Percentiles rank a stretch among this genome's conserved stretches.
Evolutionary conservation across 2,329 filamentous ascomycete genomes (phyloP).

Genomic region (Fonsecaea pugnacius): DNA sequence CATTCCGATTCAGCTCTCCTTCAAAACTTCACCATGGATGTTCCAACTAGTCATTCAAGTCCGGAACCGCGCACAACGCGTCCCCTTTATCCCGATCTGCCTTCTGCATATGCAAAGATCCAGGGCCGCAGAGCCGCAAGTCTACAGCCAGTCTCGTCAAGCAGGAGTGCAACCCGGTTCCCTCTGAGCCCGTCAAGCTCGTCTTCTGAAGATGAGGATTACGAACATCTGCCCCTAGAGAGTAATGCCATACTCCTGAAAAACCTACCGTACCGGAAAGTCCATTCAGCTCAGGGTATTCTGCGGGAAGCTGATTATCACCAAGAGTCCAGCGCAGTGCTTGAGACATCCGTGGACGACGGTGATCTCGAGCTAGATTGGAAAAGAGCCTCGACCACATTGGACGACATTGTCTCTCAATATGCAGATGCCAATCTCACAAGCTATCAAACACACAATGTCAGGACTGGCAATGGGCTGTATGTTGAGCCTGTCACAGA

Average conservation of each 20-base stretch:
- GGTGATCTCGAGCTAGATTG: neutral
- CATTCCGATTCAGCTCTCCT: slow-evolving; percentile 26
- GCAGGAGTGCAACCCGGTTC: slow-evolving; percentile 20
- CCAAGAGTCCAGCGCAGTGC: slow-evolving; percentile 31
- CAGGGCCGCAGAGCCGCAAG: slow-evolving; percentile 22
- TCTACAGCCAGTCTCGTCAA: slow-evolving; percentile 6
- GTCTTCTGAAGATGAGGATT: slow-evolving; percentile 24
- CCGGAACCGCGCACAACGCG: slow-evolving; percentile 16
- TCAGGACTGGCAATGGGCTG: neutral
- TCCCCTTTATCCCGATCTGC: slow-evolving; percentile 27
- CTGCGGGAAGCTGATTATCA: slow-evolving; percentile 26
- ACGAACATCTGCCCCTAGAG: neutral
- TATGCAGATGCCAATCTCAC: slow-evolving; percentile 19
- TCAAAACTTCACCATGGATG: slow-evolving; percentile 14
- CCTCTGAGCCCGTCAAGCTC: slow-evolving; percentile 27
- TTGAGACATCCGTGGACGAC: slow-evolving; percentile 23
- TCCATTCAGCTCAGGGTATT: slow-evolving; percentile 26
- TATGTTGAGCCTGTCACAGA: neutral
- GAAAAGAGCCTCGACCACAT: slow-evolving; percentile 17
- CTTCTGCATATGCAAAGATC: slow-evolving; percentile 29
- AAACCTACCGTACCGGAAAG: slow-evolving; percentile 19
- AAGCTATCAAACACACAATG: neutral
- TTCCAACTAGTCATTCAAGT: neutral
- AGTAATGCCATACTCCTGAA: slow-evolving; percentile 20
- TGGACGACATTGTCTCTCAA: slow-evolving; percentile 32